Base-by-base conservation (phyloP, 306 rosid species). In the Citrullus amarus region DNA sequence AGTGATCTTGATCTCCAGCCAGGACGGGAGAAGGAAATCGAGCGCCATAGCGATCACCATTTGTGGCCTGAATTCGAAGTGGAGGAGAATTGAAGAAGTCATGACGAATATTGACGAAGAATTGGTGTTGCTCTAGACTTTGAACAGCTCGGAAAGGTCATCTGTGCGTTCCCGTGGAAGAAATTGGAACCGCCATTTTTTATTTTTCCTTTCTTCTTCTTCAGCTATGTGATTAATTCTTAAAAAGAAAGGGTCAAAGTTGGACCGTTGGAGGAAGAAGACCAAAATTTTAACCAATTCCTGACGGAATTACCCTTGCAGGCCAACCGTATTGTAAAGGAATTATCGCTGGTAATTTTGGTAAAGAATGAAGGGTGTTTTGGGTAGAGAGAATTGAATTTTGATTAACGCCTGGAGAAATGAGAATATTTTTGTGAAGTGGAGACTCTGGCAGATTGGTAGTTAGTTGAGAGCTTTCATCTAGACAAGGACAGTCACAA, bases 1-100 rank as follows among this genome's bases (percentile, higher is more conserved):
- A 0, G 97, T 58, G 66, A 95, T 95, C 87, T 95, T 53, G 88
- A 92, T 91, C 92, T 95, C 97, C 93, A 95, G 87, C 44, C 83
- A 80, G 16, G 99, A 89, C 0, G 99, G 99, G 41, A 95, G 30
- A 5, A 95, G 85, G 77, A 87, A 84, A 65, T 79, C 89, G 80
- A 90, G 81, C 78, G 93, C 48, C 60, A 82, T 76, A 72, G 90
- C 93, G 76, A 90, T 84, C 70, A 54, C 59, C 86, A 61, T 79
- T 36, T 80, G 54, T 28, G 80, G 57, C 50, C 55, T 41, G 20
- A 51, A 65, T 39, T 77, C 12, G 28, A 39, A 50, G 48, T 32
- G 16, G 61, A 38, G n/a, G 68, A 41, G 62, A 50, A 62, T 63
- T 75, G 55, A 22, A 41, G 73, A 56, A 22, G 74, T 9, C 70